These are phyloP conservation scores for Phalaenopsis hybrid DNA, from an alignment of 116 monocot genomes.

Conservation along the genomic window DNA sequence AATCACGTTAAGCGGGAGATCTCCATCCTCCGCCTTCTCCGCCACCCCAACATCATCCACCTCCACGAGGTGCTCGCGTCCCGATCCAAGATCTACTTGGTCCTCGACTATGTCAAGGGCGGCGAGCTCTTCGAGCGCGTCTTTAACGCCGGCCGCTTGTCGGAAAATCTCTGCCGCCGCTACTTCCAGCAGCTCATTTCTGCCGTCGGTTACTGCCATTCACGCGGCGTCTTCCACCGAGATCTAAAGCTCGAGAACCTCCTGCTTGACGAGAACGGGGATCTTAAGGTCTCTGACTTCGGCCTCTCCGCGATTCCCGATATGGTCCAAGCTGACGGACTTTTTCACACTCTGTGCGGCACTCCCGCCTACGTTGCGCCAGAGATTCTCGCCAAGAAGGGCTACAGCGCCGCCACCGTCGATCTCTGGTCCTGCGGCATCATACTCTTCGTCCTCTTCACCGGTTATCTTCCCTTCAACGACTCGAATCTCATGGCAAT, in stretches of 20 bases:
- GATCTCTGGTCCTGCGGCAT: slow-evolving; percentile 24
- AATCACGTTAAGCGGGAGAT: background rate
- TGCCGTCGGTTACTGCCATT: slow-evolving; percentile 74
- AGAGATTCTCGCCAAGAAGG: slow-evolving; percentile 16
- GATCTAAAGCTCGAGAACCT: slow-evolving; percentile 90
- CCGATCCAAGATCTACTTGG: slow-evolving; percentile 3
- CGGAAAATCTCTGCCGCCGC: slow-evolving; percentile 23
- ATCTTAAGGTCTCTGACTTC: slow-evolving; percentile 78
- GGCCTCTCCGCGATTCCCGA: slow-evolving; percentile 25
- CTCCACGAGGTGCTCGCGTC: slow-evolving; percentile 10
- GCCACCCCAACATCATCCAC: slow-evolving; percentile 4
- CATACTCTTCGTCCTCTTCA: slow-evolving; percentile 20
- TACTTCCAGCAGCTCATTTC: slow-evolving; percentile 69
- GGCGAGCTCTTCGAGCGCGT: slow-evolving; percentile 23
- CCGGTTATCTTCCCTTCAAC: slow-evolving; percentile 24
- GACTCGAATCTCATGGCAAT: slow-evolving; percentile 16
- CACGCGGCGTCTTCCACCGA: slow-evolving; percentile 75
- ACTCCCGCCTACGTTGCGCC: slow-evolving; percentile 25
- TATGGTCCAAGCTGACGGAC: background rate
- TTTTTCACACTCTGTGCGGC: slow-evolving; percentile 22
- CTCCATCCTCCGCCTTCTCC: background rate
- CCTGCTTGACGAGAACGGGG: slow-evolving; percentile 56
- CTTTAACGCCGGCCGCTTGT: slow-evolving; percentile 12
- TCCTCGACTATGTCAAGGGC: slow-evolving; percentile 10
- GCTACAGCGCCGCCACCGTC: slow-evolving; percentile 16